Conservation (phyloP, 2,329 filamentous ascomycete genomes). For the Talaromyces sp. region DNA sequence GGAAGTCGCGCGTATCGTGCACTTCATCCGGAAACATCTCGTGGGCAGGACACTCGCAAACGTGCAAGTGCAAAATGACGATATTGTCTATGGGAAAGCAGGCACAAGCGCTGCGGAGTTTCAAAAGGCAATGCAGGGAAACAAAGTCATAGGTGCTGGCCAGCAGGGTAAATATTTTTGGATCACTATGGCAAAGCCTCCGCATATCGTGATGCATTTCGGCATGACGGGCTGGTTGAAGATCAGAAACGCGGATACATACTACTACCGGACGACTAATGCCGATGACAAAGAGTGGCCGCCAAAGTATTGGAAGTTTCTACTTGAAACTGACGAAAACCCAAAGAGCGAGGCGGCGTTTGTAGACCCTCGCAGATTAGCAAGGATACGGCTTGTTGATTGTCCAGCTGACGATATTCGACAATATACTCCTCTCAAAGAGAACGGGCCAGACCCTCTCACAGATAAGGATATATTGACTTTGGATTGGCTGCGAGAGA, state of each 20-base stretch:
- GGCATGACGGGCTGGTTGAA: constrained; percentile 81
- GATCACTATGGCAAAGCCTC: constrained; percentile 69
- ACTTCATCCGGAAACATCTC: constrained; percentile 77
- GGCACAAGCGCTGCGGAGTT: constrained; percentile 75
- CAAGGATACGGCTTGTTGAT: constrained; percentile 73
- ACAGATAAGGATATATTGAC: constrained; percentile 74
- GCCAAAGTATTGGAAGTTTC: constrained; percentile 84
- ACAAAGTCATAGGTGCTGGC: constrained; percentile 64
- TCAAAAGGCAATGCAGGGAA: constrained; percentile 66
- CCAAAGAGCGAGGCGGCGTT: constrained; percentile 68
- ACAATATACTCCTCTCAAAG: constrained; percentile 69
- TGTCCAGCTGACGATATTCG: constrained; percentile 72
- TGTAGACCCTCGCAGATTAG: constrained; percentile 74
- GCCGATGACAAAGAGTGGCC: constrained; percentile 67
- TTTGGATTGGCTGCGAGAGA: constrained; percentile 64
- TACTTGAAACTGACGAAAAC: constrained; percentile 60
- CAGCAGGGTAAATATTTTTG: constrained; percentile 98
- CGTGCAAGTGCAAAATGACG: constrained; percentile 70
- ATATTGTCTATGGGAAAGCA: constrained; percentile 83
- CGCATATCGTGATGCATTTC: constrained; percentile 85
- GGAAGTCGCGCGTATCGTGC: constrained; percentile 75
- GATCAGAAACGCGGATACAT: constrained; percentile 70
- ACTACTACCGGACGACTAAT: constrained; percentile 68
- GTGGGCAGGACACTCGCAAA: constrained; percentile 72
- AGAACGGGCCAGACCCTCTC: constrained; percentile 92